Evolutionary conservation across 345 rosid species (phyloP).

Genomic region (Syzygium grande): DNA sequence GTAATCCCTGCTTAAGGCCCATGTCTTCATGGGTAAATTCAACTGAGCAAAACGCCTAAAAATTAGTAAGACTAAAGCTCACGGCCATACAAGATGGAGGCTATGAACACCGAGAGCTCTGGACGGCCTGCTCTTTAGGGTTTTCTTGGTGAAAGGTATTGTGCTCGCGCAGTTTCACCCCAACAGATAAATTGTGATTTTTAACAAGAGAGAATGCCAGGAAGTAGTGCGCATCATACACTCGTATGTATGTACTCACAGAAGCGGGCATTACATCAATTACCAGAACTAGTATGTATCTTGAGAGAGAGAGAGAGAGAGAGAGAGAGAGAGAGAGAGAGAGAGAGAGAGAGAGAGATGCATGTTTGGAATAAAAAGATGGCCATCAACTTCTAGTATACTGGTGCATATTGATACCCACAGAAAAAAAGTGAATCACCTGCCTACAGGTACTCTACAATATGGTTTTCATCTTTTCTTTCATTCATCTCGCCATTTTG

Average conservation of each 20-base stretch:
- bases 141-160: background rate
- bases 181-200: background rate
- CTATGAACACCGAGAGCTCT: background rate
- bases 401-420: background rate
- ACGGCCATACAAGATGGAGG: background rate
- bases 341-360: background rate
- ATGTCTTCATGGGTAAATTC: background rate
- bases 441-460: background rate
- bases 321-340: background rate
- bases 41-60: background rate
- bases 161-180: background rate
- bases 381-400: background rate
- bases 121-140: background rate
- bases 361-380: background rate
- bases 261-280: background rate
- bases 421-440: background rate
- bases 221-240: background rate
- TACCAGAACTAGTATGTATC: background rate
- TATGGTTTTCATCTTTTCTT: background rate
- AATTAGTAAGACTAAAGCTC: background rate
- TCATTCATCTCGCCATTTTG: background rate
- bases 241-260: background rate
- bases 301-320: background rate
- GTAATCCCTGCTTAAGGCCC: background rate
- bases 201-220: background rate